Conservation (phyloP, 805 yeast genomes). For the Teunomyces stri region DNA sequence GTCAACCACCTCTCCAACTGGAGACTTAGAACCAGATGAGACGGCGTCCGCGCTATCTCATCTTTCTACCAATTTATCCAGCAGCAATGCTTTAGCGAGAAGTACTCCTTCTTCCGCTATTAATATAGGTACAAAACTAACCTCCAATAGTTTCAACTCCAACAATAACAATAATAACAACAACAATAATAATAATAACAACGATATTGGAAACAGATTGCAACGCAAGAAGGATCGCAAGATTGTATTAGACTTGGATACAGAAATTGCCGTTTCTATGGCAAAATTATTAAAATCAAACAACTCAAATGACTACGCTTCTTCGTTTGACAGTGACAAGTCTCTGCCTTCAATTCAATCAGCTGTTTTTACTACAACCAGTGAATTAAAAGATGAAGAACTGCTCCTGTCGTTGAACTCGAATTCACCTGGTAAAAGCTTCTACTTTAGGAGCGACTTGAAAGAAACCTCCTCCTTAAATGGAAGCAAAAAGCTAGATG, state of each 20-base stretch:
- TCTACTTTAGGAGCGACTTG: constrained; percentile 5
- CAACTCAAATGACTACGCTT: constrained; percentile 10
- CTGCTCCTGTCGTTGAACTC: constrained; percentile 39
- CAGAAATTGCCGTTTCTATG: constrained; percentile 48
- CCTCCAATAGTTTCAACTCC: constrained; percentile 7
- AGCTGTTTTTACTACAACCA: constrained; percentile 35
- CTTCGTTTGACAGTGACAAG: constrained; percentile 43
- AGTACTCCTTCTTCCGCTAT: constrained; percentile 12
- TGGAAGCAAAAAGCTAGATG: constrained; percentile 14
- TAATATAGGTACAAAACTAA: constrained; percentile 8
- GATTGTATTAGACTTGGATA: constrained; percentile 23
- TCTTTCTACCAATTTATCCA: constrained; percentile 5
- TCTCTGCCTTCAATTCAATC: constrained; percentile 29
- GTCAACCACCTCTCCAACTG: constrained; percentile 24
- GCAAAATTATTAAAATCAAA: constrained; percentile 32
- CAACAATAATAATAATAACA: constrained; percentile 9
- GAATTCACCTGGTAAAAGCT: constrained; percentile 14
- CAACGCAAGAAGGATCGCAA: constrained; percentile 3
- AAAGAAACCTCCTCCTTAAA: constrained; percentile 1
- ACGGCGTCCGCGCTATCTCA: constrained; percentile 43
- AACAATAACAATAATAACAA: constrained; percentile 8
- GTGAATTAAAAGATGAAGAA: constrained; percentile 31
- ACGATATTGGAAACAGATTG: constrained; percentile 6
- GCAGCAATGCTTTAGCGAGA: constrained; percentile 5
- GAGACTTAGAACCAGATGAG: constrained; percentile 43